phyloP scores from a whole-genome alignment of 202 grass and related monocot species.

The Zoysia matrella region DNA sequence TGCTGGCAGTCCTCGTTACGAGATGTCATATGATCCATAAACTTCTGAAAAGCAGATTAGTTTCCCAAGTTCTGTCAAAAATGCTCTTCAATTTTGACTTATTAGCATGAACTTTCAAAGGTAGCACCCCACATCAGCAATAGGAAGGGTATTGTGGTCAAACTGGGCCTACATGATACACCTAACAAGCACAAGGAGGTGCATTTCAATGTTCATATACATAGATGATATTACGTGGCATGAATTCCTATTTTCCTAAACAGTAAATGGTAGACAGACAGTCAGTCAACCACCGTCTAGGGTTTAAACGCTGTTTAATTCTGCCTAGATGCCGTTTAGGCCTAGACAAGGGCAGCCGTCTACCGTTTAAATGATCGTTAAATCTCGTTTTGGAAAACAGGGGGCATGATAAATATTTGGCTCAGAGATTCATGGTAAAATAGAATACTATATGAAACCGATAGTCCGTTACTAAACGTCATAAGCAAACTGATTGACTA shows the following conservation, averaged over 20 bases:
- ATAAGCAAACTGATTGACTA: constrained; percentile 9
- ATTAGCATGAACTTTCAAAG: neutral
- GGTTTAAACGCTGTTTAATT: too few relatives aligned
- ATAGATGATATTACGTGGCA: neutral
- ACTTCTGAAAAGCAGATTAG: neutral
- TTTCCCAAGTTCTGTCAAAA: neutral
- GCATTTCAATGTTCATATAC: too few relatives aligned
- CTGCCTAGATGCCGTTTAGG: too few relatives aligned
- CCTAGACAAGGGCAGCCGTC: too few relatives aligned
- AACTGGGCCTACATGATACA: neutral
- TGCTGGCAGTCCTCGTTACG: neutral
- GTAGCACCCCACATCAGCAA: neutral
- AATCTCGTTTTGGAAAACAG: too few relatives aligned
- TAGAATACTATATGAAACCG: neutral
- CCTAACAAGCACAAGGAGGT: too few relatives aligned
- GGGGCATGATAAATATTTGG: too few relatives aligned
- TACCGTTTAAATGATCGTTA: too few relatives aligned
- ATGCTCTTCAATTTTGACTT: neutral
- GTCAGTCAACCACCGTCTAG: too few relatives aligned
- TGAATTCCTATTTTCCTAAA: too few relatives aligned
- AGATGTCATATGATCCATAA: neutral
- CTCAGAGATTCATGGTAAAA: neutral
- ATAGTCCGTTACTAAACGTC: constrained; percentile 1
- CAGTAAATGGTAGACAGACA: too few relatives aligned
- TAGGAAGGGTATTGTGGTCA: neutral